These are phyloP conservation scores for Spongiforma sp. DNA, from an alignment of 1,284 basidiomycete genomes.

Conservation along the genomic window DNA sequence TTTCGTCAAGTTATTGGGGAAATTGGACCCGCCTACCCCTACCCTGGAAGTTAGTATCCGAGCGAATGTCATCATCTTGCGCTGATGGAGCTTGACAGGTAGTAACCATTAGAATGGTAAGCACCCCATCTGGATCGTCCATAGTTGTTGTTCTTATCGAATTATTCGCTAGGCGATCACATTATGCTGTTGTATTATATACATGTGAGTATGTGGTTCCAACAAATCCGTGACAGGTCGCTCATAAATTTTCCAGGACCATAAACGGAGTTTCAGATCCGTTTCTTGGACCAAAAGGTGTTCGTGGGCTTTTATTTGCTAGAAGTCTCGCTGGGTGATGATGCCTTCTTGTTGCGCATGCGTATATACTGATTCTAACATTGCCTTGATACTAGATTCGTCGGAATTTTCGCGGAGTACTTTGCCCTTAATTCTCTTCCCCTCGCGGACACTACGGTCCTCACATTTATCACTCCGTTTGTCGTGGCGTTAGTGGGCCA, in stretches of 20 bases:
- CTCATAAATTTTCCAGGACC: slow-evolving; percentile 44
- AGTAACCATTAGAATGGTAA: slow-evolving; percentile 56
- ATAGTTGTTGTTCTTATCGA: not conserved
- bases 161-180: slow-evolving; percentile 45
- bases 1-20: slow-evolving; percentile 64
- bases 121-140: not conserved
- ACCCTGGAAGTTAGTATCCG: slow-evolving; percentile 53
- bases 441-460: slow-evolving; percentile 76
- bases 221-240: not conserved
- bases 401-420: slow-evolving; percentile 71
- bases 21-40: slow-evolving; percentile 61
- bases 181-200: slow-evolving; percentile 47
- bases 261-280: slow-evolving; percentile 64
- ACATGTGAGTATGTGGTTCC: slow-evolving; percentile 41
- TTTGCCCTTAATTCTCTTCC: slow-evolving; percentile 72
- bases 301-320: slow-evolving; percentile 60
- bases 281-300: slow-evolving; percentile 68
- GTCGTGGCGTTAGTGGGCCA: slow-evolving; percentile 72
- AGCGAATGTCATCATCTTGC: not conserved
- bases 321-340: slow-evolving; percentile 68
- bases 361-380: not conserved
- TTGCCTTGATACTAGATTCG: slow-evolving; percentile 46
- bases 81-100: slow-evolving; percentile 35
- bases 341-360: not conserved
- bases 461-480: slow-evolving; percentile 78